phyloP scores from a whole-genome alignment of 257 asterid species.

The Nyctanthes arbortristis region DNA sequence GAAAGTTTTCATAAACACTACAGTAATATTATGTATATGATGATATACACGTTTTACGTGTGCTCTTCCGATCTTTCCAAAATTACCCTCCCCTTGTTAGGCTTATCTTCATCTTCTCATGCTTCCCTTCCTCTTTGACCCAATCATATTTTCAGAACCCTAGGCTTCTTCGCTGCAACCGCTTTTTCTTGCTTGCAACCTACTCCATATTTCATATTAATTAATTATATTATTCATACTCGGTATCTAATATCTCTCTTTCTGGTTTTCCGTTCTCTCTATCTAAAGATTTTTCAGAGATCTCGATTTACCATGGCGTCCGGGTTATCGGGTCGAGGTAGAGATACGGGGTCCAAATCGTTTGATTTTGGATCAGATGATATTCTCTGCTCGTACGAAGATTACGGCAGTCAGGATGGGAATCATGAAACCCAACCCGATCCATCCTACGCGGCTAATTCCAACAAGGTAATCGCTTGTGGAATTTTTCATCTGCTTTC shows the following conservation, averaged over 20 bases:
- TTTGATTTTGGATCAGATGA: constrained; percentile 84
- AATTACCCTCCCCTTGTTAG: too few species aligned
- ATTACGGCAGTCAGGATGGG: constrained; percentile 61
- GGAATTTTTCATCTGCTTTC: background rate
- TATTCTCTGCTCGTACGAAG: constrained; percentile 79
- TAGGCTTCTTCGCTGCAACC: too few species aligned
- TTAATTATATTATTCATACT: too few species aligned
- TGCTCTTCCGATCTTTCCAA: too few species aligned
- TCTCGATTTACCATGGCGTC: constrained; percentile 64
- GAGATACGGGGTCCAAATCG: constrained; percentile 53
- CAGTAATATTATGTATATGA: too few species aligned
- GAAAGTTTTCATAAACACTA: too few species aligned
- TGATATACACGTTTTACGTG: too few species aligned
- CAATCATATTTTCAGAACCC: too few species aligned
- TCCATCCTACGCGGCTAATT: constrained; percentile 37
- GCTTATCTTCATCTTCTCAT: too few species aligned
- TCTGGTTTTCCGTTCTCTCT: background rate
- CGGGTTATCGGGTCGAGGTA: constrained; percentile 62
- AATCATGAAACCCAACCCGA: constrained; percentile 66
- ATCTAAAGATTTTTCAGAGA: background rate
- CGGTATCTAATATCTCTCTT: background rate
- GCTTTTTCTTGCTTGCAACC: too few species aligned
- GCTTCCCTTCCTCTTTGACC: too few species aligned
- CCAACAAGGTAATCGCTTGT: constrained; percentile 37
- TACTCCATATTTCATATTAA: too few species aligned